phyloP scores from a whole-genome alignment of 2,329 filamentous ascomycete species.

The Fusarium praegraminearum region DNA sequence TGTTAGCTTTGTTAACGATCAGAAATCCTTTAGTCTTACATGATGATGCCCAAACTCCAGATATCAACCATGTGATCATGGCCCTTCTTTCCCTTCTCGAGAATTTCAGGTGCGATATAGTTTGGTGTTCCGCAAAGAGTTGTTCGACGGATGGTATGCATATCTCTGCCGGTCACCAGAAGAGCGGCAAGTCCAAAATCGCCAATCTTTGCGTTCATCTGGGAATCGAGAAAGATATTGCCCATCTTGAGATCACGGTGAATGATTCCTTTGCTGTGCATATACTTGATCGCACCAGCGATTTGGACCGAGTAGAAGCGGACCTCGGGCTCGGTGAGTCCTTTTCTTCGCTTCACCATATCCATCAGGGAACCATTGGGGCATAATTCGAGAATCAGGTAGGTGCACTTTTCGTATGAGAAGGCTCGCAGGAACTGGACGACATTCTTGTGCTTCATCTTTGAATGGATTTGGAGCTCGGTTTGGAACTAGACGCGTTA shows the following conservation, averaged over 20 bases:
- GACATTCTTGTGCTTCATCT: conserved; percentile 95
- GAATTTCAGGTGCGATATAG: conserved; percentile 96
- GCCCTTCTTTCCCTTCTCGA: conserved; percentile 92
- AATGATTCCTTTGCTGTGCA: conserved; percentile 95
- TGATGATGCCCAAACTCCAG: conserved; percentile 98
- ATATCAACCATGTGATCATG: conserved; percentile 99
- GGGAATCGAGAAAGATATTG: conserved; percentile 92
- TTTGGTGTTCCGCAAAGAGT: conserved; percentile 98
- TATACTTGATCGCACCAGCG: conserved; percentile 96
- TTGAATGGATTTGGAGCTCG: conserved; percentile 97
- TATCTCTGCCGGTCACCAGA: conserved; percentile 90
- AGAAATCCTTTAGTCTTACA: conserved; percentile 66
- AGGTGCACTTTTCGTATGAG: conserved; percentile 88
- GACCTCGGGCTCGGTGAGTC: conserved; percentile 92
- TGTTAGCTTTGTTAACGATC: conserved; percentile 20
- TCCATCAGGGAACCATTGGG: conserved; percentile 97
- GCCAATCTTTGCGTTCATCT: conserved; percentile 98
- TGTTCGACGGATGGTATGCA: conserved; percentile 84
- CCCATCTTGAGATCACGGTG: conserved; percentile 98
- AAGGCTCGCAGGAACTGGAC: conserved; percentile 97
- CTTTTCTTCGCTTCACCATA: conserved; percentile 93
- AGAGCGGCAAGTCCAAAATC: conserved; percentile 96
- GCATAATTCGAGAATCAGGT: conserved; percentile 93
- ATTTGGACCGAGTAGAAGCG: conserved; percentile 95
- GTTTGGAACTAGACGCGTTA: conserved; percentile 70